Evolutionary conservation across 306 rosid species (phyloP), one percentile per base, ranked within the genome.

Genomic region (Pachyrhizus erosus): DNA sequence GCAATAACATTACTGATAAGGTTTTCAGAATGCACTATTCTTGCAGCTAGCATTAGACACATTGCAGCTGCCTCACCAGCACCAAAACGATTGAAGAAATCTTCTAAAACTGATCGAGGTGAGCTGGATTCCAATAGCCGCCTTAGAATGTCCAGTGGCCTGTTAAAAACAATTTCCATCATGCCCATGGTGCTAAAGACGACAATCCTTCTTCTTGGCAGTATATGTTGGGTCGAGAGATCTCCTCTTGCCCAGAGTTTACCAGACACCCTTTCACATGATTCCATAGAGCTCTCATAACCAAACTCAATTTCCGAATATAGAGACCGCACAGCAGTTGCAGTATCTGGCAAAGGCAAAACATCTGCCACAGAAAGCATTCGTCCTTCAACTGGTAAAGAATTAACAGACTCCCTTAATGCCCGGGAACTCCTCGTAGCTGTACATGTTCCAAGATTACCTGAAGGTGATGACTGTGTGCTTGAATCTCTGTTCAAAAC

Each of bases 241-340:
- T 96, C 99, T 55, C 99, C 96, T 88, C 98, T 89, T 23, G 98
- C 96, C 98, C 98, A 96, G 29, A 96, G 97, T 82, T 92, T 95
- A 69, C 89, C 94, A 71, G 92, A 88, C 42, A 84, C 91, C 88
- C 87, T 89, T 84, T 92, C 99, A 86, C 80, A 87, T 9, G 88
- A 91, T 78, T 88, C 99, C 72, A 81, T 84, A n/a, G 87, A 85
- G 84, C 84, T 86, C 77, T 86, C 99, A 75, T 81, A 87, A 80
- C 92, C 86, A 84, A 88, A 96, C 81, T 93, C 98, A 73, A 96
- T 89, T 79, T 92, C 97, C 48, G 99, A 89, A 90, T 93, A 96
- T 37, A 92, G 84, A 46, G 99, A 96, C 84, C 87, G 97, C 72
- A 96, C 88, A 58, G 93, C 70, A 60, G 93, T 77, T 42, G 91